Evolutionary conservation across 2,329 filamentous ascomycete genomes (phyloP), one percentile per base, ranked within the genome.

Genomic region (Stromatinia cepivora): DNA sequence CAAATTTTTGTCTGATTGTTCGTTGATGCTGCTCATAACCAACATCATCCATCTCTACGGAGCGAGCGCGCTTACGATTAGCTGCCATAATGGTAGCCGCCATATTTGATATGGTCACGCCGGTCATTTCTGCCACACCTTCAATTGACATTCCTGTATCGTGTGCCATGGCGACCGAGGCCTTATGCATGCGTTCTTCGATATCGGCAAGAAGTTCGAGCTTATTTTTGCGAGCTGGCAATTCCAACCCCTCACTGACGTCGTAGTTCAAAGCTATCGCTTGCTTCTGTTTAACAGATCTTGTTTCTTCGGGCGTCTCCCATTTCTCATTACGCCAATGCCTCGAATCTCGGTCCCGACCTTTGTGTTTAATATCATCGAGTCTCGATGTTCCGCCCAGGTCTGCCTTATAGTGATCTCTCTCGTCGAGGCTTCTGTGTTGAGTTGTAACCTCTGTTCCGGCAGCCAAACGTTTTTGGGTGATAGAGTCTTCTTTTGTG

Each of bases 401-500:
- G 9, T 45, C 39, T 13, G n/a, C 2, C 22, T 39, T 64, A 20
- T 28, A 9, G 25, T 3, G 5, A 4, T 28, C n/a, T 42, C 46
- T 52, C 9, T 28, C 20, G 22, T 22, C n/a, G n/a, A 52, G 28
- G n/a, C 22, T 39, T 13, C n/a, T 52, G 9, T 53, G 25, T 22
- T 34, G 42, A 9, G n/a, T 11, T 36, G 64, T 62, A 36, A 67
- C 69, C 36, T 28, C 50, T 25, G 70, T 72, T 7, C 71, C 68
- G 59, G 54, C 15, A 36, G 45, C 66, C 64, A 20, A 52, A 48
- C 81, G 77, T 70, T 75, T 78, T 56, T 79, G 76, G 7, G 75
- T 78, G 52, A 81, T 76, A 3, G 79, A 82, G 17, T 50, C 57
- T 11, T 75, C 73, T 6, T 78, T 67, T 17, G 52, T 71, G 61